Evolutionary conservation across 2,329 filamentous ascomycete genomes (phyloP).

Genomic region (Fusarium brachygibbosum): DNA sequence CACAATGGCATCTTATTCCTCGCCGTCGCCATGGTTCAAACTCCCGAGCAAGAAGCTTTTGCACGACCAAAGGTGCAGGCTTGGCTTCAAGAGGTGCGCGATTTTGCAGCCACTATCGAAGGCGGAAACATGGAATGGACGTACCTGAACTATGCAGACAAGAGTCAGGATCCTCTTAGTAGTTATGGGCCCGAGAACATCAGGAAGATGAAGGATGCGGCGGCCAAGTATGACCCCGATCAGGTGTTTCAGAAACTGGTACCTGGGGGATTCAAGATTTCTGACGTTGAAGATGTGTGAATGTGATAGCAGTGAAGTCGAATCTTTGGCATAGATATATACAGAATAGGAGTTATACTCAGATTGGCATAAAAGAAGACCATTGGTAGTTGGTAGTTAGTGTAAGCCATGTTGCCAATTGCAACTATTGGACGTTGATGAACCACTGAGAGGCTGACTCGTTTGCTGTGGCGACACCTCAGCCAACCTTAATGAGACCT

Average conservation of each 20-base stretch:
- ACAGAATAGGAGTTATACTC: too few species aligned
- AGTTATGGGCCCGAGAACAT: constrained; percentile 45
- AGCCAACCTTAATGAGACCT: too few species aligned
- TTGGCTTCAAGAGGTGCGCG: constrained; percentile 20
- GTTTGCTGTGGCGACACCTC: too few species aligned
- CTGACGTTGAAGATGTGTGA: constrained; percentile 33
- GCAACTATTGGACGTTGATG: too few species aligned
- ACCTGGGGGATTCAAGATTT: constrained; percentile 43
- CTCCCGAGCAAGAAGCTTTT: constrained; percentile 25
- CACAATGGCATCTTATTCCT: constrained; percentile 30
- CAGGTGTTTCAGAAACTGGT: constrained; percentile 47
- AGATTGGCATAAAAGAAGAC: too few species aligned
- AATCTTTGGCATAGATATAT: too few species aligned
- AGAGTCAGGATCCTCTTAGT: constrained; percentile 36
- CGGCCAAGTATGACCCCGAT: constrained; percentile 45
- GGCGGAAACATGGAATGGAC: constrained; percentile 35
- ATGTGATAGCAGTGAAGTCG: not conserved
- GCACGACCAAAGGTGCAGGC: constrained; percentile 14
- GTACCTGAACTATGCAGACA: constrained; percentile 43
- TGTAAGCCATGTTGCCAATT: too few species aligned
- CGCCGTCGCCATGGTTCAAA: constrained; percentile 21
- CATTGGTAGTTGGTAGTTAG: too few species aligned
- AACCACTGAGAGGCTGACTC: too few species aligned
- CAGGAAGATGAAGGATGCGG: constrained; percentile 35
- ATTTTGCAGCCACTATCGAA: constrained; percentile 30